Evolutionary conservation across 768 basidiomycete genomes (phyloP), one percentile per base, ranked within the genome.

Genomic region (Termitomyces sp.): DNA sequence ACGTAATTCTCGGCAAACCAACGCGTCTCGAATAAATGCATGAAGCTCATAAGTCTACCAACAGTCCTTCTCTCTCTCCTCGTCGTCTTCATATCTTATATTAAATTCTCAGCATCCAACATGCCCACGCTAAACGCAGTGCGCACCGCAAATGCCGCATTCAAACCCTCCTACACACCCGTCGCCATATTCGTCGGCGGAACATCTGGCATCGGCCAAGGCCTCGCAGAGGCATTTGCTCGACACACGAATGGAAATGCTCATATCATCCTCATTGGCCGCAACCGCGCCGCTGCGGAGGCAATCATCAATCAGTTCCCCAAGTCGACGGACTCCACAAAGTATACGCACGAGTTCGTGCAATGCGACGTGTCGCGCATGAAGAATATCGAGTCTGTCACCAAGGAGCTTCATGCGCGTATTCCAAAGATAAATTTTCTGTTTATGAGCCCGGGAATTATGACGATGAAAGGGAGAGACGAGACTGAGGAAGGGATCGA

Each of bases 341-440:
- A 55, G 54, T 56, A 59, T 50, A 59, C 56, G 15, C 71, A 75
- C 58, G 74, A 77, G 56, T 81, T 81, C 35, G 68, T 79, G 28
- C 63, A 71, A 54, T 77, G 76, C 66, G 78, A 81, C 56, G 71
- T 68, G 19, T 68, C 71, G 24, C 66, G 74, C 35, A 77, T 80
- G 74, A 68, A 67, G 66, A 76, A 79, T 56, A 67, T 80, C 14
- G 66, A 72, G 38, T 57, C 60, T 9, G 21, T 62, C 15, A 37
- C 15, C 15, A 54, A 62, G 28, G 67, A 70, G n/a, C 70, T 76
- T 35, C 64, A 66, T 14, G 40, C 61, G 9, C 68, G 68, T 10
- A 45, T 77, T 19, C 68, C 71, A 2, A 80, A 77, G 61, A 61
- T 83, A 61, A 82, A 83, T 66, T 80, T 74, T 64, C 70, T 81